Conservation (phyloP, 148 eudicot genomes). For the Amaranthus palmeri region DNA sequence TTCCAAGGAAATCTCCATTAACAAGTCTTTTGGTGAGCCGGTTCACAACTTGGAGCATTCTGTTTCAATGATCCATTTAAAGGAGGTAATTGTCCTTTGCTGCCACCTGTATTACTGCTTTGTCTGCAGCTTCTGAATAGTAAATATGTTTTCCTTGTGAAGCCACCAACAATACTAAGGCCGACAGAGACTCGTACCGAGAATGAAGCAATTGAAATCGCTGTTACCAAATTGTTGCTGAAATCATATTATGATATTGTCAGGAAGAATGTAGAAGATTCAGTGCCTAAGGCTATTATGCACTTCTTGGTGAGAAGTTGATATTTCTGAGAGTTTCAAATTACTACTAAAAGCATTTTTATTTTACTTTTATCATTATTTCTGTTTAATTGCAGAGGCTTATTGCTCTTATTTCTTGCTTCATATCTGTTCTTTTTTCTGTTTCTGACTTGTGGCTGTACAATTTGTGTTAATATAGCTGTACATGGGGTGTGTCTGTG, state of each 20-base stretch:
- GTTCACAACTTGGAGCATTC: conserved; percentile 54
- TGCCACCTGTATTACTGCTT: background rate
- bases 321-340: background rate
- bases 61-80: conserved; percentile 75
- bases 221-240: conserved; percentile 74
- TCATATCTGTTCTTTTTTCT: background rate
- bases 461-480: conserved; percentile 1
- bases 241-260: conserved; percentile 94
- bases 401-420: background rate
- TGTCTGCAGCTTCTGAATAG: conserved; percentile 1
- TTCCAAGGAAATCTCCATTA: conserved; percentile 45
- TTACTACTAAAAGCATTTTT: background rate
- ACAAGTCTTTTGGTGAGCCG: conserved; percentile 54
- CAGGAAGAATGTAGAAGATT: conserved; percentile 88
- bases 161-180: conserved; percentile 92
- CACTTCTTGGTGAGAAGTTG: conserved; percentile 77
- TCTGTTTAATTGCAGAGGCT: background rate
- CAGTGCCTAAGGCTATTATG: conserved; percentile 96
- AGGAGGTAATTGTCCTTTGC: conserved; percentile 49
- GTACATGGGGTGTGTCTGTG: background rate
- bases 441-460: background rate
- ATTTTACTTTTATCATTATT: background rate
- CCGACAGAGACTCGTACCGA: conserved; percentile 81
- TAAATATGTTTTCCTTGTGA: conserved; percentile 20
- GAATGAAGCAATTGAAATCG: conserved; percentile 75